Evolutionary conservation across 148 eudicot genomes (phyloP).

Genomic region (Chenopodium suecicum): DNA sequence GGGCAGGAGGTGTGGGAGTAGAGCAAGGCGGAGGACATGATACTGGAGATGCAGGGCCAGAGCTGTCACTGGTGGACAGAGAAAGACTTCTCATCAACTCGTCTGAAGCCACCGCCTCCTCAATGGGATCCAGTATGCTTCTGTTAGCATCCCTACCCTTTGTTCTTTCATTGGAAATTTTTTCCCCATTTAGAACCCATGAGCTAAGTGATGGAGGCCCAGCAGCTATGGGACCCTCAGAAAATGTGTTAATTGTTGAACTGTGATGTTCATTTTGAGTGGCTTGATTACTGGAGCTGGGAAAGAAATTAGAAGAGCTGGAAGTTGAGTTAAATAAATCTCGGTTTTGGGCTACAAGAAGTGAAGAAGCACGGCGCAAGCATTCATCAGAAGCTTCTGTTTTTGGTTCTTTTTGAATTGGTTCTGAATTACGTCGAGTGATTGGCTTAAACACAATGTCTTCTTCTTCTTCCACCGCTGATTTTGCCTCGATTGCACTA

Average conservation of each 20-base stretch:
- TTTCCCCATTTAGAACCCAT: conserved; percentile 70
- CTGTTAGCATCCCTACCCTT: conserved; percentile 31
- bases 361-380: conserved; percentile 78
- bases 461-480: conserved; percentile 73
- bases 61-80: conserved; percentile 20
- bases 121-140: conserved; percentile 53
- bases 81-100: conserved; percentile 41
- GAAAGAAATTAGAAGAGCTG: conserved; percentile 1
- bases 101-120: conserved; percentile 43
- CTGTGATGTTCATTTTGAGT: conserved; percentile 29
- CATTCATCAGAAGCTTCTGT: conserved; percentile 46
- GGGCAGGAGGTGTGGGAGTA: conserved; percentile 65
- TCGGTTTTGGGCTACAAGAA: conserved; percentile 52
- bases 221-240: conserved; percentile 33
- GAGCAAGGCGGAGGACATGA: conserved; percentile 32
- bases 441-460: conserved; percentile 90
- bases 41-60: conserved; percentile 6
- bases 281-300: conserved; percentile 30
- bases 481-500: conserved; percentile 18
- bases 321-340: conserved; percentile 39
- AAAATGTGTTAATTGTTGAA: conserved; percentile 14
- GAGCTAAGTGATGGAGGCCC: conserved; percentile 90
- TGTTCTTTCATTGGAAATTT: conserved; percentile 33
- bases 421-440: conserved; percentile 71
- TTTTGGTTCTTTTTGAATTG: conserved; percentile 33